phyloP scores from a whole-genome alignment of 2,329 filamentous ascomycete species.

The Ascochyta pisi region DNA sequence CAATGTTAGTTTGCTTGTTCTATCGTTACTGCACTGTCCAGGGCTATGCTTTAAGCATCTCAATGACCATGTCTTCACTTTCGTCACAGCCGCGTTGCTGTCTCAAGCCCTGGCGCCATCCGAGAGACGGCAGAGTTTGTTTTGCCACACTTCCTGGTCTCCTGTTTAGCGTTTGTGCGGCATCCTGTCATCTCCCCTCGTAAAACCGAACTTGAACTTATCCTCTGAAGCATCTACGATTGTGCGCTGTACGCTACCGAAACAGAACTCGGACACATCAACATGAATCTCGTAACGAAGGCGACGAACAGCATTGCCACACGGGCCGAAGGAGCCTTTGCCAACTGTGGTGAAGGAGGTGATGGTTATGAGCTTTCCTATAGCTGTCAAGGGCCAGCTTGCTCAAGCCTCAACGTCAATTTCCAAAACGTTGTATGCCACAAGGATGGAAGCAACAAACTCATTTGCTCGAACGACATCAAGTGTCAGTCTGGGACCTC shows the following conservation, averaged over 20 bases:
- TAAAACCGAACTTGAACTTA: not conserved
- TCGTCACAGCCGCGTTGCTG: not conserved
- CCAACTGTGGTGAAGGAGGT: not conserved
- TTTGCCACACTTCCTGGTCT: not conserved
- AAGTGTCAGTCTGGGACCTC: constrained; percentile 25
- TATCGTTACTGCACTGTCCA: not conserved
- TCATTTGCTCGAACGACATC: constrained; percentile 29
- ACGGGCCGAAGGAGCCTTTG: constrained; percentile 4
- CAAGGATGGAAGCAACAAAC: constrained; percentile 17
- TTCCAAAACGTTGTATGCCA: constrained; percentile 30
- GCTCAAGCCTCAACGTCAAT: constrained; percentile 21
- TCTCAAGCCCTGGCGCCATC: not conserved
- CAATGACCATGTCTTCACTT: constrained; percentile 2
- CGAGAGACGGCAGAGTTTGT: not conserved
- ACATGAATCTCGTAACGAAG: not conserved
- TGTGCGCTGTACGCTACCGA: not conserved
- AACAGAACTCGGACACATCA: not conserved
- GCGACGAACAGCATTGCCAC: constrained; percentile 2
- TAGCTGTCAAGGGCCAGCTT: constrained; percentile 28
- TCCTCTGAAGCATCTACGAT: not conserved
- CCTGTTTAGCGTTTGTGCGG: not conserved
- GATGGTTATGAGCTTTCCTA: constrained; percentile 26
- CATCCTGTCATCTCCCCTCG: not conserved
- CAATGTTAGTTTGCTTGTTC: not conserved
- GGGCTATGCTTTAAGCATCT: not conserved